Conservation (phyloP, 202 grass and related monocot species). For the Digitaria exilis region DNA sequence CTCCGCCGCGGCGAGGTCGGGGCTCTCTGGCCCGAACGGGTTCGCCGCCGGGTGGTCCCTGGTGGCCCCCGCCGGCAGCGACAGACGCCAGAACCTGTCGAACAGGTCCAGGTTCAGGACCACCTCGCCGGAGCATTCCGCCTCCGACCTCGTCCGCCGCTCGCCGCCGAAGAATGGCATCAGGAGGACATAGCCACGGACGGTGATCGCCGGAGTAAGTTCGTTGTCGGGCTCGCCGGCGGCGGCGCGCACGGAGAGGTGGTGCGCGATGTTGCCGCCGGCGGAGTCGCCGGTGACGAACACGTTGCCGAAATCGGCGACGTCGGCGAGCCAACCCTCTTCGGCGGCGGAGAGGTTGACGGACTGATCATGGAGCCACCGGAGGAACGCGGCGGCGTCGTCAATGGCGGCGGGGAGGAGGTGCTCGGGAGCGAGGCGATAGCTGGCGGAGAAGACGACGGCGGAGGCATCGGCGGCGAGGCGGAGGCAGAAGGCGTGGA, state of each 20-base stretch:
- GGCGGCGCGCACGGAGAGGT: constrained; percentile 54
- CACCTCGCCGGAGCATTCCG: constrained; percentile 25
- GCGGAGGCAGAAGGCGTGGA: constrained; percentile 80
- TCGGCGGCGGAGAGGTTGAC: no score
- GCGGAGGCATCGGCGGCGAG: constrained; percentile 61
- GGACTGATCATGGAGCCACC: constrained; percentile 51
- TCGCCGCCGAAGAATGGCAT: constrained; percentile 64
- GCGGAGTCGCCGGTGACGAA: constrained; percentile 85
- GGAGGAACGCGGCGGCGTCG: constrained; percentile 49
- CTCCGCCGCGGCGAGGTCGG: constrained; percentile 10
- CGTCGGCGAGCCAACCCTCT: constrained; percentile 56
- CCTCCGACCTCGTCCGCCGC: constrained; percentile 43
- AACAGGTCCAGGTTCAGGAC: constrained; percentile 44
- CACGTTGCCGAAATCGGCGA: constrained; percentile 64
- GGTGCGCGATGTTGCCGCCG: constrained; percentile 78
- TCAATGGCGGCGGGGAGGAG: constrained; percentile 70
- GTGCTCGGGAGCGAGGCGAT: constrained; percentile 87
- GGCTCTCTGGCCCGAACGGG: constrained; percentile 55
- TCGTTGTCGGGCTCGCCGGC: neutral
- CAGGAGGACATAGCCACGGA: constrained; percentile 48
- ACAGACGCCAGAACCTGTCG: constrained; percentile 59
- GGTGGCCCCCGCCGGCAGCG: constrained; percentile 53
- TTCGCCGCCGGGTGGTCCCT: constrained; percentile 59
- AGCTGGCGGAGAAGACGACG: constrained; percentile 72
- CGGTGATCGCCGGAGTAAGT: neutral